Evolutionary conservation across 2,329 filamentous ascomycete genomes (phyloP).

Genomic region (Colletotrichum godetiae): DNA sequence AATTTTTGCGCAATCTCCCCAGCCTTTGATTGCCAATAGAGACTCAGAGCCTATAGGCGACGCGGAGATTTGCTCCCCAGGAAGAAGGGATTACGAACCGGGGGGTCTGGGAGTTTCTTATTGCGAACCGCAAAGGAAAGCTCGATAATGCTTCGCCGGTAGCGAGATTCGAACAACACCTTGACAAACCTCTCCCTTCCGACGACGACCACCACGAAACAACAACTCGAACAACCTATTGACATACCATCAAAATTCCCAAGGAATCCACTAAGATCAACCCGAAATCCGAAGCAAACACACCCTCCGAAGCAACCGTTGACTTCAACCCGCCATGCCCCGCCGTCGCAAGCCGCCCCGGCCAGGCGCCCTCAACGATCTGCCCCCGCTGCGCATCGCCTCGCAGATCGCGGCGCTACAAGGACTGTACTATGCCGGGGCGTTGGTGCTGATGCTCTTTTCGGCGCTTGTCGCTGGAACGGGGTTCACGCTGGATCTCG

Average conservation of each 20-base stretch:
- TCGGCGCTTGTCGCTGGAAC: constrained; percentile 68
- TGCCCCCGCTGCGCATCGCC: constrained; percentile 70
- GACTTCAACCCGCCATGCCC: constrained; percentile 54
- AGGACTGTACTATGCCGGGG: constrained; percentile 63
- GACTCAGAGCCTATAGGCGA: not conserved
- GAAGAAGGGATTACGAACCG: not conserved
- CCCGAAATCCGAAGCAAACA: not conserved
- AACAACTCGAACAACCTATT: not conserved
- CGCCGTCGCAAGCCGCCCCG: constrained; percentile 68
- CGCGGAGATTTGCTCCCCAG: not conserved
- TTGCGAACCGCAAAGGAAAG: constrained; percentile 9
- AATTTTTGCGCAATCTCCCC: not conserved
- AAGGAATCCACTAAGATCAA: not conserved
- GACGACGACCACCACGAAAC: not conserved
- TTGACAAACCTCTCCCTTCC: not conserved
- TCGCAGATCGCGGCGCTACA: constrained; percentile 69
- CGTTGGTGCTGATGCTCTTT: constrained; percentile 66
- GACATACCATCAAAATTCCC: not conserved
- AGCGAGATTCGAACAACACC: constrained; percentile 30
- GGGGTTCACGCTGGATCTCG: constrained; percentile 62
- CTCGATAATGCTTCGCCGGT: constrained; percentile 27
- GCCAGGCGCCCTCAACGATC: constrained; percentile 69
- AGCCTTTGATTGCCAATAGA: not conserved
- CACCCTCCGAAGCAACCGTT: not conserved
- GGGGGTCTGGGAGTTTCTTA: not conserved